phyloP scores from a whole-genome alignment of 1,284 basidiomycete species.

The Pyrrhoderma noxium region DNA sequence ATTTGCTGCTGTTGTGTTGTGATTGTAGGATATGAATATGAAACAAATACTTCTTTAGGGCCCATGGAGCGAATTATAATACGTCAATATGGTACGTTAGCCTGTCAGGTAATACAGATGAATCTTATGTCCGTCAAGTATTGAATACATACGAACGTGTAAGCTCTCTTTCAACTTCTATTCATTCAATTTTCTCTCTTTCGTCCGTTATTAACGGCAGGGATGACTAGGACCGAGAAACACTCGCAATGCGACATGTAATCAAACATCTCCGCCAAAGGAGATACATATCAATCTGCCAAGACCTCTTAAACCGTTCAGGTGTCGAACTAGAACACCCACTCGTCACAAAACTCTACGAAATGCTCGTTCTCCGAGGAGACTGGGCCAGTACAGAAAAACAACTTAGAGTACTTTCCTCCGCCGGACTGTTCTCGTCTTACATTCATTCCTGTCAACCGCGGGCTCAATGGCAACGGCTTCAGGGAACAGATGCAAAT shows the following conservation, averaged over 20 bases:
- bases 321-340: conserved; percentile 64
- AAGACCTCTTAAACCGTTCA: conserved; percentile 50
- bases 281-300: conserved; percentile 61
- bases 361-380: conserved; percentile 58
- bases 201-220: too few relatives aligned
- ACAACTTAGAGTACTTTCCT: conserved; percentile 42
- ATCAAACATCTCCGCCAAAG: conserved; percentile 76
- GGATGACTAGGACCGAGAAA: conserved; percentile 58
- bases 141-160: conserved; percentile 54
- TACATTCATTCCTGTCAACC: conserved; percentile 52
- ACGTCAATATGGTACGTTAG: conserved; percentile 71
- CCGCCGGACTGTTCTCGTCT: conserved; percentile 48
- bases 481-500: conserved; percentile 50
- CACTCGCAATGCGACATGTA: conserved; percentile 54
- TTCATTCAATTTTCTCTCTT: too few relatives aligned
- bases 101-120: conserved; percentile 50
- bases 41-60: conserved; percentile 30
- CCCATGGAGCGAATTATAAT: conserved; percentile 64
- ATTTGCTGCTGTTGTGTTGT: neutral
- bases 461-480: conserved; percentile 48
- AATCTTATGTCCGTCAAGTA: conserved; percentile 46
- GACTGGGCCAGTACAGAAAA: conserved; percentile 56
- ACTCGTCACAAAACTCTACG: conserved; percentile 58
- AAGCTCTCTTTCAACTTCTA: conserved; percentile 20
- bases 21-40: neutral